phyloP scores from a whole-genome alignment of 106 monocot species.

The Narthecium ossifragum region DNA sequence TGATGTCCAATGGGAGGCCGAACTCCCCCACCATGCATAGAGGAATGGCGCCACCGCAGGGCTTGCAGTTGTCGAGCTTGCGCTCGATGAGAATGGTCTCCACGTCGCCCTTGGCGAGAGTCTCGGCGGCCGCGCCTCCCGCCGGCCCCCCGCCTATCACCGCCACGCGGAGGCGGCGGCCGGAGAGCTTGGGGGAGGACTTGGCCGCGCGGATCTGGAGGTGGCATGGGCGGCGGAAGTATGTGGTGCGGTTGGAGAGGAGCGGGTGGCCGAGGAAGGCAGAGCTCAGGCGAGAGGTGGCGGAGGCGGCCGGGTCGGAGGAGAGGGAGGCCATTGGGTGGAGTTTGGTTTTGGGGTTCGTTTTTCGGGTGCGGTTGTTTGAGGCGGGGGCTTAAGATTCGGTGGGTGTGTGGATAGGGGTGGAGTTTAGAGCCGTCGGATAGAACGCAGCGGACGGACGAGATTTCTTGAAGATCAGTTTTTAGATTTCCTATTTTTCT shows the following conservation, averaged over 20 bases:
- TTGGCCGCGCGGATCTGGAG: constrained; percentile 35
- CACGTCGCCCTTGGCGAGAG: constrained; percentile 85
- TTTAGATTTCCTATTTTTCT: constrained; percentile 30
- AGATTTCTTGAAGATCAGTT: constrained; percentile 38
- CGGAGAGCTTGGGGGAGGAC: constrained; percentile 47
- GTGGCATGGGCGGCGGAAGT: neutral
- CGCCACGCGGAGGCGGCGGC: constrained; percentile 68
- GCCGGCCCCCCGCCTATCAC: constrained; percentile 85
- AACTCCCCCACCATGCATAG: constrained; percentile 95
- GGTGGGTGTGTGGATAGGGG: too few relatives aligned
- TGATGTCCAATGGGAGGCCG: constrained; percentile 75
- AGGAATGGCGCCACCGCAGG: constrained; percentile 93
- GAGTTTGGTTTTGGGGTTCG: constrained; percentile 3
- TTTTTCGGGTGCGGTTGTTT: constrained; percentile 27
- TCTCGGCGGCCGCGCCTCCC: constrained; percentile 79
- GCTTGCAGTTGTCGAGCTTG: constrained; percentile 91
- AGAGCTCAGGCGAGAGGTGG: constrained; percentile 21
- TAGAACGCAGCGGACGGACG: constrained; percentile 11
- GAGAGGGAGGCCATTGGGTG: constrained; percentile 32
- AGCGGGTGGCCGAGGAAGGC: neutral
- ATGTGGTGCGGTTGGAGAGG: neutral
- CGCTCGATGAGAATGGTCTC: constrained; percentile 87
- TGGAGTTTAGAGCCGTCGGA: constrained; percentile 12
- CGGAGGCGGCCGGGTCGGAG: constrained; percentile 23
- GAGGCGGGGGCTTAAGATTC: too few relatives aligned